Evolutionary conservation across 176 grass and related monocot genomes (phyloP), one percentile per base, ranked within the genome.

Genomic region (Eremochloa ophiuroides): DNA sequence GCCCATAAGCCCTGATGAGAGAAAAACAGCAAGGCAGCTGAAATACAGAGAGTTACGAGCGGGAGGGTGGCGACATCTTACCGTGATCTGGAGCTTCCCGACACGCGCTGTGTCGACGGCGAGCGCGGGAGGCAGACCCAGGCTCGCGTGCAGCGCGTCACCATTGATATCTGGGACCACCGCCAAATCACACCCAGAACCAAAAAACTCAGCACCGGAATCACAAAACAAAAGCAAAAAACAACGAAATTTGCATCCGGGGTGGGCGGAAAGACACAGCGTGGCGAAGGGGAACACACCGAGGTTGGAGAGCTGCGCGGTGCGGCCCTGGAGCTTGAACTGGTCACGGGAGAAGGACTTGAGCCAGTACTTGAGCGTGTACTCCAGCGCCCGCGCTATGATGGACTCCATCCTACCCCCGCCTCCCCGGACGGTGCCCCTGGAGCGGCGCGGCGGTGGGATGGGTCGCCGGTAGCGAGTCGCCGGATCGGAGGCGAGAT

Each of bases 311-410:
- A 99, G 90, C 88, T 95, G 93, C 58, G 91, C 97, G 73, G 97
- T 96, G 88, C 87, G 93, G 68, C 93, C 93, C 83, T 99, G 93
- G 73, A 99, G 97, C 93, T 96, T 99, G 91, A 99, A 99, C 82
- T 99, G 97, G 84, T 99, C 97, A 46, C 97, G 97, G 55, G 97
- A 90, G 91, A 99, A 99, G 72, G 97, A 95, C 78, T 99, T 99
- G 80, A 99, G 91, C 97, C 97, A 99, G 89, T 99, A 99, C 76
- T 99, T 99, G 85, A 99, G 97, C 74, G 97, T 99, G 87, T 99
- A 99, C 82, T 99, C 97, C 82, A 99, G 84, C 79, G 97, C 97
- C 83, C 97, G 93, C 80, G 97, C 97, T 66, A 99, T 88, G 82
- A 99, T 99, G 66, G 97, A 99, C 91, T 99, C 97, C 97, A 99